A percentile compares a stretch with the other conserved stretches of the same genome.
Conservation (phyloP, 768 basidiomycete species). For the Pulveroboletus sp. region DNA sequence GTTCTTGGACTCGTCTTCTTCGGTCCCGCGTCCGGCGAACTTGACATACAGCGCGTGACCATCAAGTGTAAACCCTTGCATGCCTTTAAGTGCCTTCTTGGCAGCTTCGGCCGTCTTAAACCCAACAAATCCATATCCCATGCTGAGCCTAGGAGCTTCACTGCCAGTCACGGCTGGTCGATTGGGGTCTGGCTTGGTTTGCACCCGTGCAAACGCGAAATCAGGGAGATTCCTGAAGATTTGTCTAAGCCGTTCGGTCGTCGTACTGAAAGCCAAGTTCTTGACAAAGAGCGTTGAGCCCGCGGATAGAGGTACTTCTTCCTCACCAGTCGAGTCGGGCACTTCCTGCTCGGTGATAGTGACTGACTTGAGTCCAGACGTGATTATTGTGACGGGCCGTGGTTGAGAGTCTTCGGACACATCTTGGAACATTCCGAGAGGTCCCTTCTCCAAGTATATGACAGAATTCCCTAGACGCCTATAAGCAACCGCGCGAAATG, state of each 20-base stretch:
- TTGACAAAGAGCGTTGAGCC: conserved; percentile 92
- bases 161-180: conserved; percentile 35
- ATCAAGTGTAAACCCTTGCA: conserved; percentile 81
- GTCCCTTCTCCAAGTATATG: conserved; percentile 91
- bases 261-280: conserved; percentile 92
- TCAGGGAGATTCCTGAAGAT: conserved; percentile 72
- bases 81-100: conserved; percentile 63
- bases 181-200: conserved; percentile 87
- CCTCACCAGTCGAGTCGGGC: conserved; percentile 32
- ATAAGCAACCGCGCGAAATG: conserved; percentile 82
- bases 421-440: conserved; percentile 74
- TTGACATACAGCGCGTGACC: conserved; percentile 80
- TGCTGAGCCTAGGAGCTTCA: conserved; percentile 60
- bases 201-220: conserved; percentile 83
- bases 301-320: conserved; percentile 40
- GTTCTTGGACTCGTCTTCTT: conserved; percentile 48
- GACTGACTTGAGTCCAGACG: conserved; percentile 29
- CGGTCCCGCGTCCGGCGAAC: conserved; percentile 78
- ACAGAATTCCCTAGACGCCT: conserved; percentile 83
- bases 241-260: conserved; percentile 61
- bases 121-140: conserved; percentile 96
- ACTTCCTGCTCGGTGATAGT: conserved; percentile 43
- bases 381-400: conserved; percentile 7
- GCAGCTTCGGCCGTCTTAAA: conserved; percentile 77
- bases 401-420: conserved; percentile 22